Base-by-base conservation (phyloP, 352 stramenopile species). In the Globisporangium apiculatum region DNA sequence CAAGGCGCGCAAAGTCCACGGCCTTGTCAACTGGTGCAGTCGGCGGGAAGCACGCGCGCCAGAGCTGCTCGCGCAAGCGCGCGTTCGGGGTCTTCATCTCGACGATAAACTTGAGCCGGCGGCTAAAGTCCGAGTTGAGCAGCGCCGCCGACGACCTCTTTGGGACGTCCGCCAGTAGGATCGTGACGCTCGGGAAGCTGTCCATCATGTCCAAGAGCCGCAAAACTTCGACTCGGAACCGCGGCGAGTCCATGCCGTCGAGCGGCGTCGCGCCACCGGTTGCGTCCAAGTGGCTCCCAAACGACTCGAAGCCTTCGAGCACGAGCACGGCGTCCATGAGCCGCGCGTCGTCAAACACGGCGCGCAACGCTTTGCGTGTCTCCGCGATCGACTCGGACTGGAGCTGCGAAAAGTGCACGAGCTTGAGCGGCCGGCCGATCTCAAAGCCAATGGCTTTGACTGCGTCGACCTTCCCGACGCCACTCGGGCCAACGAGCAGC, bases 311-410 rank as follows among this genome's bases (percentile, higher is more conserved):
- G 41, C 85, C 87, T 31, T 89, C 86, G 36, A 96, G 72, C 40
- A 94, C 81, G 2, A 94, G 69, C 43, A 96, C 83, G 0, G 85
- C 78, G 61, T 95, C 87, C 77, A 92, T 92, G 46, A 96, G 71
- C 8, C 83, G 72, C 24, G 85, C 87, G 66, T 96, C 87, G 65
- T 92, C 73, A 59, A 96, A 89, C n/a, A 94, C 83, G 1, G 81
- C 76, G 17, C 82, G 72, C 51, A 96, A 68, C 2, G 78, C 69
- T 61, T 89, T 87, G 35, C 81, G 80, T 10, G 80, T 89, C 63
- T 92, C 82, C n/a, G 78, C 71, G 1, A 76, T 57, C 57, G 82
- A 90, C 61, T 94, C 84, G 8, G 75, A 70, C 56, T 89, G 76
- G 14, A 94, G 72, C 51, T 94, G 84, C 12, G 73, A 68, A 45